Percentiles rank a stretch among this genome's conserved stretches.
Evolutionary conservation across 2,329 filamentous ascomycete species (phyloP).

Genomic region (Claviceps monticola): DNA sequence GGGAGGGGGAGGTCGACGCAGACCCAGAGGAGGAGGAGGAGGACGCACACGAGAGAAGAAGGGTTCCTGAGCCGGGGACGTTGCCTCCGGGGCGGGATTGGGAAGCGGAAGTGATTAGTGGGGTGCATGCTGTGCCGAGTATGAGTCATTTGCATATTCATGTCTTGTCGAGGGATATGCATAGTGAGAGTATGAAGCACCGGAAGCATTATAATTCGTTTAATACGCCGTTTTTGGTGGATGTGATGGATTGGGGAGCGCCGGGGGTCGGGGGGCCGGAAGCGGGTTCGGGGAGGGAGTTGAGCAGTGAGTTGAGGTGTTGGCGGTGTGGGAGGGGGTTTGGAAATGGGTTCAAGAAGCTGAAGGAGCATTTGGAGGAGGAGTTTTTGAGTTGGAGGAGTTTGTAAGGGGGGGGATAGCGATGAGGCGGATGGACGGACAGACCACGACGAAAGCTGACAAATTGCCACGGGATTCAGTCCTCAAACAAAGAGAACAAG

Average conservation of each 20-base stretch:
- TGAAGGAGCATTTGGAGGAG: conserved; percentile 61
- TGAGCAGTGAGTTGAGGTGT: conserved; percentile 49
- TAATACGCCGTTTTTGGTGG: conserved; percentile 69
- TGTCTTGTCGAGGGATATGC: conserved; percentile 68
- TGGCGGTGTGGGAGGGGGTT: conserved; percentile 75
- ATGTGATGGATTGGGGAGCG: conserved; percentile 63
- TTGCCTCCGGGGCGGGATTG: conserved; percentile 44
- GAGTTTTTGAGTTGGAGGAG: conserved; percentile 68
- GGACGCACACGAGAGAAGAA: neutral
- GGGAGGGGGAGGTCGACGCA: conserved; percentile 29
- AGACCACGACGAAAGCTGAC: neutral
- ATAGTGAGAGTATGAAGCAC: conserved; percentile 57
- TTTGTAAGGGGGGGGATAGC: conserved; percentile 26
- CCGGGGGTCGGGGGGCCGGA: conserved; percentile 45
- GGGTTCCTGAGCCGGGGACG: conserved; percentile 9
- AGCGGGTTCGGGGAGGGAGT: conserved; percentile 41
- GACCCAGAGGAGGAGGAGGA: neutral
- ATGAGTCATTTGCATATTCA: conserved; percentile 93
- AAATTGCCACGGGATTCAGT: neutral
- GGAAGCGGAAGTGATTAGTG: conserved; percentile 57
- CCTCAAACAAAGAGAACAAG: neutral
- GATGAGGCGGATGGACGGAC: neutral
- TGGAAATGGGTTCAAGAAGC: conserved; percentile 54
- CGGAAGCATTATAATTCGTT: conserved; percentile 91
- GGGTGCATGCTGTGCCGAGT: conserved; percentile 75